Evolutionary conservation across 2,329 filamentous ascomycete genomes (phyloP).

Genomic region (Pseudogymnoascus sp.): DNA sequence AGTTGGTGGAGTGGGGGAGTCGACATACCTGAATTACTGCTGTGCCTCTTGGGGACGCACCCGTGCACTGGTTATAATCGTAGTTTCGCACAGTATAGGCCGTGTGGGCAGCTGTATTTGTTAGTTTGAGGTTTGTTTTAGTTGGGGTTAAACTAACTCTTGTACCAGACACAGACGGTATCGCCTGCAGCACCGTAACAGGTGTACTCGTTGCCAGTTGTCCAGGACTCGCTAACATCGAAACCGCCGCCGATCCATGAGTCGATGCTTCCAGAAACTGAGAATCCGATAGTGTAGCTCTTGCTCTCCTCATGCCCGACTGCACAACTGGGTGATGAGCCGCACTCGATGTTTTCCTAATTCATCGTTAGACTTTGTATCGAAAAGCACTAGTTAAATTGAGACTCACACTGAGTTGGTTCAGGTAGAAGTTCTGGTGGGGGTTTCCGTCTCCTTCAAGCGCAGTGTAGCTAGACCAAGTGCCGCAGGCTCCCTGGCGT

Average conservation of each 20-base stretch:
- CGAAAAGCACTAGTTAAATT: not conserved
- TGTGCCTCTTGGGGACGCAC: not conserved
- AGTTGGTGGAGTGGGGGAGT: not conserved
- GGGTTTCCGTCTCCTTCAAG: not conserved
- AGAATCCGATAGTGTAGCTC: not conserved
- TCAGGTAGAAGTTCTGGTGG: not conserved
- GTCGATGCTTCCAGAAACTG: not conserved
- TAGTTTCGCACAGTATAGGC: not conserved
- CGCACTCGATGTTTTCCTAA: not conserved
- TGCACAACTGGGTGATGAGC: not conserved
- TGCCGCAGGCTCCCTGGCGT: not conserved
- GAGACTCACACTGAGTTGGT: not conserved
- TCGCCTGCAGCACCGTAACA: not conserved
- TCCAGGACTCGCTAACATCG: not conserved
- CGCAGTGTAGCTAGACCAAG: not conserved
- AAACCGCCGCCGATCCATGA: not conserved
- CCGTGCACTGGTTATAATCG: not conserved
- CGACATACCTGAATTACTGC: not conserved
- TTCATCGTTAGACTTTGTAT: not conserved
- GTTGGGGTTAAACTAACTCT: not conserved
- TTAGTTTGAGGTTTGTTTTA: no score
- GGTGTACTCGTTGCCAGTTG: not conserved
- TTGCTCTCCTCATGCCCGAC: not conserved
- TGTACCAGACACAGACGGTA: not conserved
- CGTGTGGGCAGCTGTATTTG: not conserved